Base-by-base conservation (phyloP, 2,329 filamentous ascomycete species). In the Fusarium sp. region DNA sequence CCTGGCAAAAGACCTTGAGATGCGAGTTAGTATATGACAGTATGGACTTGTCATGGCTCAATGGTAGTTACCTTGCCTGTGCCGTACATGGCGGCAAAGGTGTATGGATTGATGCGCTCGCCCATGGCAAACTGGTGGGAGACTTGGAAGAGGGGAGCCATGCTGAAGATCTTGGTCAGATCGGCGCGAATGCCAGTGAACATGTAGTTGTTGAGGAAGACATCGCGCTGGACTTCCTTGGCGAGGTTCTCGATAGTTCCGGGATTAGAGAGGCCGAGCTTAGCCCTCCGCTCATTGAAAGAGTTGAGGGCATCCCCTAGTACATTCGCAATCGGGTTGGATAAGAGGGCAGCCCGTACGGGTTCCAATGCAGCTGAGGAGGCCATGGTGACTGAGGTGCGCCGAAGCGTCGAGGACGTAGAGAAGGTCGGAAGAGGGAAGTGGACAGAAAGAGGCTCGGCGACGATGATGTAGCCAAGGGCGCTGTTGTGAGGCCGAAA, bases 101-200 rank as follows among this genome's bases (percentile, higher is more conserved):
- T 94, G 84, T 99, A 99, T 39, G 96, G 96, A 80, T 95, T 95
- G 81, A 97, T 87, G 73, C 92, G 91, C 83, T 97, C 94, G 75
- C 96, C 95, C 89, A 98, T 94, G 60, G 95, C 92, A 82, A 99
- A 96, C 76, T 96, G 94, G 85, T 99, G 96, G 72, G 95, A 98
- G 75, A 98, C 93, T 84, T 98, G 95, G 88, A 99, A 99, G 74
- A 98, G 86, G 62, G 96, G 96, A 62, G 91, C 90, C 81, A 97
- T 90, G 88, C 94, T 96, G 85, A 98, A 97, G 79, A 94, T 91
- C 88, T 98, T 98, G 80, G 94, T 98, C 80, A 98, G 87, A 83
- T 99, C 96, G 81, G 95, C 97, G 80, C 95, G 93, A 81, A 99
- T 89, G 77, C 96, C 96, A 46, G 94, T 93, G 87, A 99, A 98